These are phyloP conservation scores for Geranomyces michiganensis DNA, from an alignment of 192 early-diverging fungal genomes.

Conservation along the genomic window DNA sequence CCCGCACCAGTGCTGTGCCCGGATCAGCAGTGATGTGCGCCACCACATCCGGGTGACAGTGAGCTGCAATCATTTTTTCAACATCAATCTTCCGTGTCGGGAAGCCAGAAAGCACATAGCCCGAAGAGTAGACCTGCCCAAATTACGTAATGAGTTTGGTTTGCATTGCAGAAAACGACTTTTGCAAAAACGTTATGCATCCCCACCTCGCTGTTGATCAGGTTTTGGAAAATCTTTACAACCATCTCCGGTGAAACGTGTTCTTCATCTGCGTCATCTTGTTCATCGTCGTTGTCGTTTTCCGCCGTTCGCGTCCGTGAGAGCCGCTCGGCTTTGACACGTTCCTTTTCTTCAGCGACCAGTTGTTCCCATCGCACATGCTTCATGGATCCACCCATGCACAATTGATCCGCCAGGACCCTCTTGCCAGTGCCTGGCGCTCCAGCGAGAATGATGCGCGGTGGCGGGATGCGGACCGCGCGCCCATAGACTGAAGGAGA, in stretches of 20 bases:
- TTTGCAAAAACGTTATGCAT: background rate
- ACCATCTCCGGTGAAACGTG: background rate
- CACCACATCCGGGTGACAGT: conserved; percentile 48
- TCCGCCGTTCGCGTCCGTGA: too few relatives aligned
- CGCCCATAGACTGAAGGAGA: conserved; percentile 51
- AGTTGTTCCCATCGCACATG: too few relatives aligned
- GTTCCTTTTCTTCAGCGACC: too few relatives aligned
- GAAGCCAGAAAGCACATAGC: conserved; percentile 55
- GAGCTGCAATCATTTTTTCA: conserved; percentile 45
- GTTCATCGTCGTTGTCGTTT: too few relatives aligned
- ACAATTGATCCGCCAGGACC: background rate
- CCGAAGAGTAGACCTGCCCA: conserved; percentile 19
- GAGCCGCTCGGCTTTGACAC: too few relatives aligned
- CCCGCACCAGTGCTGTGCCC: conserved; percentile 41
- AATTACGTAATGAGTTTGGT: too few relatives aligned
- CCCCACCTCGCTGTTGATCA: conserved; percentile 26
- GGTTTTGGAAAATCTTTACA: conserved; percentile 10
- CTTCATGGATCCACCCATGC: background rate
- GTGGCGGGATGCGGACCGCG: conserved; percentile 16
- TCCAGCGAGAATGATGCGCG: conserved; percentile 41
- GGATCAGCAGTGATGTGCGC: conserved; percentile 45
- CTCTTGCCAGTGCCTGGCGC: conserved; percentile 44
- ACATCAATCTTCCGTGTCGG: conserved; percentile 48
- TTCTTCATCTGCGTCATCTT: too few relatives aligned
- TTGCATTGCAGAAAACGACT: too few relatives aligned